phyloP scores from a whole-genome alignment of 2,329 filamentous ascomycete species.

The Phialophora verrucosa region DNA sequence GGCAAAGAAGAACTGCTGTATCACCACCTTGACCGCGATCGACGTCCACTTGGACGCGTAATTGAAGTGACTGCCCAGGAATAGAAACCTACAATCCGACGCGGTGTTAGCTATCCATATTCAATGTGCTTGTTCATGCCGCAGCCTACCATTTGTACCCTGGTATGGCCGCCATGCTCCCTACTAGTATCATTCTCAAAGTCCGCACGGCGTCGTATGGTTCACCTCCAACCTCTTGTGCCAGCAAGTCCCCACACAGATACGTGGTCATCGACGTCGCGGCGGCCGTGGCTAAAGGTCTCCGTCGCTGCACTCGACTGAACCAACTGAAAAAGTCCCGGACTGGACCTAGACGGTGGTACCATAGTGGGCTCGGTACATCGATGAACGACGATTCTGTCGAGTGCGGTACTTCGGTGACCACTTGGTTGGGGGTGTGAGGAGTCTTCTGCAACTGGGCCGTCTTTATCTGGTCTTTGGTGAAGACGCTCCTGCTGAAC shows the following conservation, averaged over 20 bases:
- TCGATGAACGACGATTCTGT: constrained; percentile 31
- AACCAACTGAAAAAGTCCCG: constrained; percentile 40
- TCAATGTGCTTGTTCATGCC: neutral
- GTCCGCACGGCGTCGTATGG: constrained; percentile 74
- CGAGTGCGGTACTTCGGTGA: constrained; percentile 34
- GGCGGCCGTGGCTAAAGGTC: constrained; percentile 79
- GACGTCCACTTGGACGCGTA: constrained; percentile 74
- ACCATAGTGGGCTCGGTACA: constrained; percentile 38
- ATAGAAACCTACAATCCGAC: constrained; percentile 68
- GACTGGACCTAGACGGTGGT: constrained; percentile 38
- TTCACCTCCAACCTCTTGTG: constrained; percentile 43
- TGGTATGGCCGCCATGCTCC: constrained; percentile 74
- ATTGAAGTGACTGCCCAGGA: constrained; percentile 82
- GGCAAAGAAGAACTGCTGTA: constrained; percentile 82
- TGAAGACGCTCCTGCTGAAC: constrained; percentile 31
- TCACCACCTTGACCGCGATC: constrained; percentile 73
- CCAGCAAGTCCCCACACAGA: constrained; percentile 55
- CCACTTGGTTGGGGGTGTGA: constrained; percentile 34
- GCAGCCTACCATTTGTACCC: constrained; percentile 74
- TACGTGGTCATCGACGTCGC: constrained; percentile 78
- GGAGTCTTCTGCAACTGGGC: constrained; percentile 35
- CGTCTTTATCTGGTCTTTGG: constrained; percentile 34
- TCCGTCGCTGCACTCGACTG: constrained; percentile 68
- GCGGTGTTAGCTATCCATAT: neutral
- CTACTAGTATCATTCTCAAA: constrained; percentile 73